These are phyloP conservation scores for Lophiotrema nucula DNA, from an alignment of 495 filamentous ascomycete species.

Conservation along the genomic window DNA sequence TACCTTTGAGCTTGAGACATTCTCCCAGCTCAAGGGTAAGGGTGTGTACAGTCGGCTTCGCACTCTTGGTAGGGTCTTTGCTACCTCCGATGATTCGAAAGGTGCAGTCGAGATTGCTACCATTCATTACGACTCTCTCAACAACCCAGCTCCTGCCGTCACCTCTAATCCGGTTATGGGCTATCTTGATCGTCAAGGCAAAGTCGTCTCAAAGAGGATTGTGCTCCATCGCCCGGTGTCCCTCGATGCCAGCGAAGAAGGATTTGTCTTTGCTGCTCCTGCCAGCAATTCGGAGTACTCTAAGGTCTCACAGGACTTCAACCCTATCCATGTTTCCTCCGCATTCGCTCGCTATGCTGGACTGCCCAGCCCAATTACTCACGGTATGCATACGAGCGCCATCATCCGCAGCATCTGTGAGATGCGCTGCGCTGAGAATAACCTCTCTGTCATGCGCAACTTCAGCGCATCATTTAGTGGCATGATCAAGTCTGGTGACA, in stretches of 20 bases:
- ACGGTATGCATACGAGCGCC: constrained; percentile 43
- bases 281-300: constrained; percentile 35
- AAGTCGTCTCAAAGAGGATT: not conserved
- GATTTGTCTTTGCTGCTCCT: constrained; percentile 31
- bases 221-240: constrained; percentile 19
- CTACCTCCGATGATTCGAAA: constrained; percentile 14
- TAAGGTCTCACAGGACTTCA: constrained; percentile 41
- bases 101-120: constrained; percentile 10
- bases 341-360: constrained; percentile 38
- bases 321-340: constrained; percentile 43
- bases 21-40: constrained; percentile 5
- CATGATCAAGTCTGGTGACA: constrained; percentile 45
- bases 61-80: constrained; percentile 11
- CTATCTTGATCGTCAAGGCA: constrained; percentile 39
- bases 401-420: constrained; percentile 15
- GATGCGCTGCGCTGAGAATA: constrained; percentile 14
- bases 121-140: constrained; percentile 6
- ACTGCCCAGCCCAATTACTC: constrained; percentile 41
- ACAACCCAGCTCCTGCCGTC: not conserved
- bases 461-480: constrained; percentile 39
- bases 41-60: constrained; percentile 5
- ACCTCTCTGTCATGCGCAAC: constrained; percentile 28
- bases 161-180: constrained; percentile 40
- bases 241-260: not conserved
- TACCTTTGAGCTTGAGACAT: constrained; percentile 28